phyloP scores from a whole-genome alignment of 2,329 filamentous ascomycete genomes.

The Daldinia sp. region DNA sequence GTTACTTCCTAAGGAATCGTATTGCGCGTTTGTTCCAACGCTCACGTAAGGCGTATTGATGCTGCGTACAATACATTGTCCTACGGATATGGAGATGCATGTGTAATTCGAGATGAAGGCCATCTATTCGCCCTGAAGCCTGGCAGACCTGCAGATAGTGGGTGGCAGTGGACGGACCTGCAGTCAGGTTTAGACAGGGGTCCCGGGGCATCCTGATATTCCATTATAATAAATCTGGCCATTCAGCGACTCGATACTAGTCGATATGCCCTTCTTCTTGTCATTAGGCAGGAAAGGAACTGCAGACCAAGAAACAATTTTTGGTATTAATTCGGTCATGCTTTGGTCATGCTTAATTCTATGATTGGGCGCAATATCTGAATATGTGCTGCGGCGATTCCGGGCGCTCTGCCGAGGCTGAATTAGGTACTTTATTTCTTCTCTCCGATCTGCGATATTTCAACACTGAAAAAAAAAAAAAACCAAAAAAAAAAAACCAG shows the following conservation, averaged over 20 bases:
- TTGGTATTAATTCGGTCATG: too few relatives aligned
- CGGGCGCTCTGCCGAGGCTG: conserved; percentile 30
- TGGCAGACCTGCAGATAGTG: conserved; percentile 19
- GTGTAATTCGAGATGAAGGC: conserved; percentile 17
- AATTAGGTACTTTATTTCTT: conserved; percentile 1
- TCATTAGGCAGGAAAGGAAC: conserved; percentile 15
- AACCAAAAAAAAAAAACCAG: too few relatives aligned
- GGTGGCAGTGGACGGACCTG: conserved; percentile 28
- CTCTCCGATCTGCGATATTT: conserved; percentile 17
- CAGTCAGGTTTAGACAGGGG: conserved; percentile 28
- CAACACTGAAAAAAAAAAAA: too few relatives aligned
- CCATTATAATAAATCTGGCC: conserved; percentile 20
- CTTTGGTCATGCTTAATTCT: conserved; percentile 11
- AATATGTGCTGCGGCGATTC: conserved; percentile 24
- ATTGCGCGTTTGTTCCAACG: conserved; percentile 15
- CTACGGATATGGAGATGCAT: conserved; percentile 1
- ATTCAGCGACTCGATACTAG: conserved; percentile 12
- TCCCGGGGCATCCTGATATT: conserved; percentile 14
- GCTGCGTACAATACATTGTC: conserved; percentile 1
- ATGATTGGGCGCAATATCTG: conserved; percentile 11
- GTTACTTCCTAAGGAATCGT: not conserved
- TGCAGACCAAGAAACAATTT: conserved; percentile 16
- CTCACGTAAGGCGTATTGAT: conserved; percentile 29
- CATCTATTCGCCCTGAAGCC: conserved; percentile 20
- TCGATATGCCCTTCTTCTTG: conserved; percentile 19